Conservation (phyloP, 495 filamentous ascomycete species). For the Thermothielavioides terrestris region DNA sequence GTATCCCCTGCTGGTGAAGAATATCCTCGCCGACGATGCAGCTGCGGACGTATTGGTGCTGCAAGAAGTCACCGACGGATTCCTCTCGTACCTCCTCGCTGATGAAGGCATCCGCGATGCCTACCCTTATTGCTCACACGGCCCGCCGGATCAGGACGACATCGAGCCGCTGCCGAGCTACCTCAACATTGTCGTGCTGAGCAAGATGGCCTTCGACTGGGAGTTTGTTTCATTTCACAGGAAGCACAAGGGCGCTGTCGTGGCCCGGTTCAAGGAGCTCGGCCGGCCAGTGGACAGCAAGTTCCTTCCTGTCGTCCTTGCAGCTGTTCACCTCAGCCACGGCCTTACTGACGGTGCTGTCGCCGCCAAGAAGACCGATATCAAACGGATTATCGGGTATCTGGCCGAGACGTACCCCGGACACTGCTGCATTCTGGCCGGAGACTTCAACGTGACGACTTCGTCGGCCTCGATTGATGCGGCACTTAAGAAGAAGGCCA, state of each 20-base stretch:
- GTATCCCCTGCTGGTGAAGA: constrained; percentile 40
- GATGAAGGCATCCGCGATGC: constrained; percentile 33
- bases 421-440: constrained; percentile 45
- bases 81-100: constrained; percentile 42
- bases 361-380: constrained; percentile 40
- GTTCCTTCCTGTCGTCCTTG: constrained; percentile 33
- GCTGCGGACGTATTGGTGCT: constrained; percentile 43
- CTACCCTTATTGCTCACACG: constrained; percentile 45
- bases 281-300: constrained; percentile 14
- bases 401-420: constrained; percentile 25
- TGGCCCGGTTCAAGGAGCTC: constrained; percentile 33
- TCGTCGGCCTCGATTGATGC: constrained; percentile 42
- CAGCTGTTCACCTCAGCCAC: constrained; percentile 45
- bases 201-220: constrained; percentile 43
- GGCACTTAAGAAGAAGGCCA: constrained; percentile 36
- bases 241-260: constrained; percentile 43
- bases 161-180: constrained; percentile 43
- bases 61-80: constrained; percentile 51
- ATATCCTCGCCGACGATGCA: constrained; percentile 31
- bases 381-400: constrained; percentile 36
- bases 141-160: constrained; percentile 38
- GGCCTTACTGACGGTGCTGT: constrained; percentile 47
- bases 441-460: constrained; percentile 51
- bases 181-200: constrained; percentile 47
- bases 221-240: constrained; percentile 36